A percentile compares a stretch with the other conserved stretches of the same genome.
Evolutionary conservation across 2,329 filamentous ascomycete species (phyloP).

Genomic region (Cercospora janseana): DNA sequence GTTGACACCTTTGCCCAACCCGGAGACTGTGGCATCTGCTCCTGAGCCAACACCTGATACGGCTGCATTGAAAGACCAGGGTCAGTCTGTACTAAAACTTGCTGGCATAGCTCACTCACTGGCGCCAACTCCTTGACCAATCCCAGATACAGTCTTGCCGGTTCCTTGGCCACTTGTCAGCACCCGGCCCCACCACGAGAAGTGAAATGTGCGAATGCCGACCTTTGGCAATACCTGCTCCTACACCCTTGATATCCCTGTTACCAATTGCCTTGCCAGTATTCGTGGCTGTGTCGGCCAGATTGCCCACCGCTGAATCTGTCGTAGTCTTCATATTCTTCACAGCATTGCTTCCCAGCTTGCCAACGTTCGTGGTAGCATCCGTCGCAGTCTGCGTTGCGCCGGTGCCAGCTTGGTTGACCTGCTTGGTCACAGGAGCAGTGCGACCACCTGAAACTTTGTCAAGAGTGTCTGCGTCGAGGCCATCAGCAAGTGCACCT

Average conservation of each 20-base stretch:
- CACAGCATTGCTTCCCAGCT: conserved; percentile 35
- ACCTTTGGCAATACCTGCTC: conserved; percentile 25
- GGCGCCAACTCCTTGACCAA: conserved; percentile 26
- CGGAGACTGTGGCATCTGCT: conserved; percentile 17
- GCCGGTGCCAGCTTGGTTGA: conserved; percentile 37
- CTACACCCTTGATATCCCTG: conserved; percentile 36
- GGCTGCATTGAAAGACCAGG: not conserved
- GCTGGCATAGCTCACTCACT: not conserved
- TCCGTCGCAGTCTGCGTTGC: conserved; percentile 37
- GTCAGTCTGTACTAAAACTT: not conserved
- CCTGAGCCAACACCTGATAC: conserved; percentile 16
- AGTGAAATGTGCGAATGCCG: not conserved
- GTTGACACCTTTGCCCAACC: conserved; percentile 28
- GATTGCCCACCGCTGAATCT: conserved; percentile 30
- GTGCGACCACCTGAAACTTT: conserved; percentile 35
- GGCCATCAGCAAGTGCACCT: conserved; percentile 15
- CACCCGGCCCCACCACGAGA: not conserved
- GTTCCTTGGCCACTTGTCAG: conserved; percentile 21
- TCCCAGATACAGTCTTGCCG: conserved; percentile 29
- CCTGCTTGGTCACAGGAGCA: conserved; percentile 36
- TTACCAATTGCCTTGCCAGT: conserved; percentile 29
- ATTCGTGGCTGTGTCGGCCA: conserved; percentile 32
- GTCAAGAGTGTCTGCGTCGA: conserved; percentile 34
- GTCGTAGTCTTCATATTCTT: conserved; percentile 39
- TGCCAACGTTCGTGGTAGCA: conserved; percentile 40